These are phyloP conservation scores for Lipomyces mesembrius DNA, from an alignment of 805 yeast genomes.

Conservation along the genomic window DNA sequence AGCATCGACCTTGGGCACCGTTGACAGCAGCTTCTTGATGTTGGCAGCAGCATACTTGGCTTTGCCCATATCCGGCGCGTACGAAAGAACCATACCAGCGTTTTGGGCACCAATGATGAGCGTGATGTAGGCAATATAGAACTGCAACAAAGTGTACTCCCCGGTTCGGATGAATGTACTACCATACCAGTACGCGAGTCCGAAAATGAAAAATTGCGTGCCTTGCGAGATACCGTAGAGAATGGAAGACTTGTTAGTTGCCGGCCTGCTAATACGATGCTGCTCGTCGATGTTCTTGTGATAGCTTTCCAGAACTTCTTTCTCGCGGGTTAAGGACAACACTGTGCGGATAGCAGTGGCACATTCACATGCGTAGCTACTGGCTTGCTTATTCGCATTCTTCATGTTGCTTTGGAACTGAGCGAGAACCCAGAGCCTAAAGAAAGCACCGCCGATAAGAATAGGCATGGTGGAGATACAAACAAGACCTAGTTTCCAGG, in stretches of 20 bases:
- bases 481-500: conserved; percentile 52
- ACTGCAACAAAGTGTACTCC: conserved; percentile 43
- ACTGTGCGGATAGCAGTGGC: conserved; percentile 49
- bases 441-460: conserved; percentile 50
- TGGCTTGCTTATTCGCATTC: conserved; percentile 27
- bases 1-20: conserved; percentile 46
- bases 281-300: conserved; percentile 26
- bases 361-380: conserved; percentile 48
- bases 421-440: conserved; percentile 47
- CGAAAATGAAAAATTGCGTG: conserved; percentile 49
- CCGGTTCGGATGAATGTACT: conserved; percentile 45
- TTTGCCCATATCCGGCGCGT: conserved; percentile 52
- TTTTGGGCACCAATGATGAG: conserved; percentile 51
- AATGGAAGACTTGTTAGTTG: conserved; percentile 37
- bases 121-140: conserved; percentile 49
- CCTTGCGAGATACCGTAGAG: conserved; percentile 49
- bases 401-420: conserved; percentile 41
- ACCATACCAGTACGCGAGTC: conserved; percentile 52
- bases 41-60: conserved; percentile 48
- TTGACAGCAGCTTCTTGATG: conserved; percentile 44
- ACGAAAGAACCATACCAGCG: conserved; percentile 50
- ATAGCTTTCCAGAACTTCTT: conserved; percentile 46
- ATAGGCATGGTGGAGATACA: conserved; percentile 47
- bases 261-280: conserved; percentile 10
- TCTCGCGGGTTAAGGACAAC: conserved; percentile 49